Evolutionary conservation across 2,329 filamentous ascomycete species (phyloP), one percentile per base, ranked within the genome.

Genomic region (Coniochaeta sp.): DNA sequence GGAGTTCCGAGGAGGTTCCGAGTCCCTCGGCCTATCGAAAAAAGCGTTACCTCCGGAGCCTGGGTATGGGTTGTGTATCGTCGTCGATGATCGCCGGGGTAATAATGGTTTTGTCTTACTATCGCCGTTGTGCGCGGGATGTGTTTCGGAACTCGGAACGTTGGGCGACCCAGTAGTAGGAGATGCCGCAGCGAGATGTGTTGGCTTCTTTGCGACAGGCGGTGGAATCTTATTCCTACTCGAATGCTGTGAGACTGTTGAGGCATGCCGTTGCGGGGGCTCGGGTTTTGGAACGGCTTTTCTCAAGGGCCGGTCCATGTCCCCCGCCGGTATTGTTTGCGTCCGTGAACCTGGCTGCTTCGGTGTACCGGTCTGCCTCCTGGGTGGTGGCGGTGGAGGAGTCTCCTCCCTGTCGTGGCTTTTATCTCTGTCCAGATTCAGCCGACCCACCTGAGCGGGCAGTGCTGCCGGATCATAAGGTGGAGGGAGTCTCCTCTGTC

Each of bases 181-280:
- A 14, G 68, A 71, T 16, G 68, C 65, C 12, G 72, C 72, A 17
- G 73, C 66, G 5, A 86, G 76, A 64, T 85, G 82, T 2, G 81
- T 77, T 1, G 87, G 87, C 66, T 89, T 89, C 69, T 78, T 83
- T 24, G 86, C 87, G 57, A 89, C 77, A 1, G 81, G 81, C 6
- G 82, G 84, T n/a, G 81, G 73, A 11, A 73, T 68, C 63, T 80
- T 81, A 16, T 72, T 67, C 63, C 79, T 80, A 11, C 69, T 65
- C 28, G 68, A 65, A 34, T 72, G 71, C 43, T 71, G 71, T 1
- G 77, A 76, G 3, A 72, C 68, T 19, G 70, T 66, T 3, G 75
- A 74, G 11, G 69, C 68, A 19, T 73, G 73, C 19, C 72, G 73
- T 28, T 63, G 64, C 19, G 64, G 68, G 60, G 36, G 61, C 8